A percentile compares a stretch with the other conserved stretches of the same genome.
These are phyloP conservation scores for Akanthomyces muscarius DNA, from an alignment of 2,329 filamentous ascomycete species.

Conservation along the genomic window DNA sequence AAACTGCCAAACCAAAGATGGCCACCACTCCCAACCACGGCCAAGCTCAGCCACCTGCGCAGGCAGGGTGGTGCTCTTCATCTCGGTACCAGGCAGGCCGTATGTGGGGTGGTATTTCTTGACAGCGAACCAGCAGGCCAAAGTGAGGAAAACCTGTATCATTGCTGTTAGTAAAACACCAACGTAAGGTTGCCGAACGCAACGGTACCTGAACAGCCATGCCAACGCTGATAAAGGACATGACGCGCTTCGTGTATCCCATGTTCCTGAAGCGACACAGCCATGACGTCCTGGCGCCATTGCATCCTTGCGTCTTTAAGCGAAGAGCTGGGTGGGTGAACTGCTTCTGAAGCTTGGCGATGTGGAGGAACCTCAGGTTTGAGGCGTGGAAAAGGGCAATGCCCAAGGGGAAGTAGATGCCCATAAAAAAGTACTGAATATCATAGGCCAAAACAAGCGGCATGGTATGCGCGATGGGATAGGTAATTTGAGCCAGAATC, in stretches of 20 bases:
- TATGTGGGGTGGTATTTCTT: conserved; percentile 54
- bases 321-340: conserved; percentile 26
- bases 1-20: conserved; percentile 51
- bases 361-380: conserved; percentile 48
- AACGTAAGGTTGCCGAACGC: neutral
- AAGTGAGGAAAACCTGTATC: conserved; percentile 45
- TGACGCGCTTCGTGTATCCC: conserved; percentile 37
- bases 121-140: conserved; percentile 54
- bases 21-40: conserved; percentile 58
- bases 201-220: conserved; percentile 45
- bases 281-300: conserved; percentile 29
- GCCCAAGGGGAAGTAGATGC: conserved; percentile 52
- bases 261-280: conserved; percentile 33
- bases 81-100: conserved; percentile 37
- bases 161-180: neutral
- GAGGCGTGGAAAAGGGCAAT: conserved; percentile 56
- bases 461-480: conserved; percentile 39
- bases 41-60: conserved; percentile 40
- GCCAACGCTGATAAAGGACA: conserved; percentile 43
- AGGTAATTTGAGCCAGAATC: conserved; percentile 39
- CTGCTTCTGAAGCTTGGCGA: conserved; percentile 46
- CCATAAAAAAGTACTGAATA: conserved; percentile 57
- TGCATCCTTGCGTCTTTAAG: conserved; percentile 22
- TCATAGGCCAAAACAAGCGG: conserved; percentile 41
- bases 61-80: conserved; percentile 30